These are phyloP conservation scores for Penicillium mononematosum DNA, from an alignment of 495 filamentous ascomycete species.

Conservation along the genomic window DNA sequence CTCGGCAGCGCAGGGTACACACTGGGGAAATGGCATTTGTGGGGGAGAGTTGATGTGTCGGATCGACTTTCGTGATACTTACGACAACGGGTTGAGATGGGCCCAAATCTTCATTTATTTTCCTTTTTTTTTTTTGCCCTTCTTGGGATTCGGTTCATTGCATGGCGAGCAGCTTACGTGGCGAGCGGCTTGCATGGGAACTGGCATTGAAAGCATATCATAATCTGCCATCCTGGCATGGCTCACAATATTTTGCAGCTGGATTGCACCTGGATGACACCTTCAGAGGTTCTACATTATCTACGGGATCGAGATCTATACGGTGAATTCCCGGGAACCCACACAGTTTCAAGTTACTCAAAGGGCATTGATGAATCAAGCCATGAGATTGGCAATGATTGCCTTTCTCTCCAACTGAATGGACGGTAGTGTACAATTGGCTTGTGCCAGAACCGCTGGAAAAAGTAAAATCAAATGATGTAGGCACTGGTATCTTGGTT, in stretches of 20 bases:
- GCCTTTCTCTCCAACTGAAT: background rate
- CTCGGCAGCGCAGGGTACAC: constrained; percentile 25
- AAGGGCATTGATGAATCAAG: background rate
- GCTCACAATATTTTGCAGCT: background rate
- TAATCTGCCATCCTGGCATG: background rate
- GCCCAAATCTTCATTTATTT: background rate
- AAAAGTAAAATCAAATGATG: constrained; percentile 12
- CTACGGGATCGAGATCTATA: background rate
- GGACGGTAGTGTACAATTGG: constrained; percentile 10
- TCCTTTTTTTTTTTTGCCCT: background rate
- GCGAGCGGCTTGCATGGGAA: background rate
- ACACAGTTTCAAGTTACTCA: background rate
- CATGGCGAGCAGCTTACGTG: background rate
- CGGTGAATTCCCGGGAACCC: background rate
- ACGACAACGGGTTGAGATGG: no score
- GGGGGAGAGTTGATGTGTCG: background rate
- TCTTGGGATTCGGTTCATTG: background rate
- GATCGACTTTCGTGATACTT: background rate
- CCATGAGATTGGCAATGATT: background rate
- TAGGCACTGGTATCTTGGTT: constrained; percentile 11
- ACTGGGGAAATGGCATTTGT: constrained; percentile 15
- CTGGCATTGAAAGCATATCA: background rate
- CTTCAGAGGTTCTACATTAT: background rate
- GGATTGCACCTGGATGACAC: background rate
- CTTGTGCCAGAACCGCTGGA: constrained; percentile 8